phyloP scores from a whole-genome alignment of 371 early-diverging fungal species.

The Rhizopus sp. region DNA sequence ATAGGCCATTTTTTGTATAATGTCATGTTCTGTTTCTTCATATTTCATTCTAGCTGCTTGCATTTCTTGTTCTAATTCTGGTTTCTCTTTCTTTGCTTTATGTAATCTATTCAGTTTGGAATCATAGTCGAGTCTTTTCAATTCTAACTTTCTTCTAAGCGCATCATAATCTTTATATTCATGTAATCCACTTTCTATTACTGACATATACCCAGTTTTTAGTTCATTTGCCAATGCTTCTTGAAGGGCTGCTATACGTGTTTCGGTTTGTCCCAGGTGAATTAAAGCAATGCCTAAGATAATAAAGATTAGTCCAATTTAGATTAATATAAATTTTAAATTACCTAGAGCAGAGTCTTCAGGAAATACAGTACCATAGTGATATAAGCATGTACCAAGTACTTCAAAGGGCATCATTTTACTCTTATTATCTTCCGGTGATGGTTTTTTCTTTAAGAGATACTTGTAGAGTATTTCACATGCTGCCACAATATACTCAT shows the following conservation, averaged over 20 bases:
- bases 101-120: constrained; percentile 84
- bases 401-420: constrained; percentile 64
- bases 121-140: constrained; percentile 90
- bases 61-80: constrained; percentile 69
- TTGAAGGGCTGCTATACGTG: constrained; percentile 62
- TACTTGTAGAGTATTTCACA: constrained; percentile 25
- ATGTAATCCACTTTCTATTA: constrained; percentile 47
- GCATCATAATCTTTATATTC: constrained; percentile 69
- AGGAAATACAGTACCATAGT: constrained; percentile 59
- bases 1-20: constrained; percentile 66
- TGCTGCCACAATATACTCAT: constrained; percentile 41
- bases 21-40: constrained; percentile 82
- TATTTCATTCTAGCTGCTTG: constrained; percentile 88
- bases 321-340: not conserved
- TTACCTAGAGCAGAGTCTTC: constrained; percentile 65
- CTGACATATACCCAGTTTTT: constrained; percentile 46
- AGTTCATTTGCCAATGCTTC: constrained; percentile 51
- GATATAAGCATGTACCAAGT: constrained; percentile 61
- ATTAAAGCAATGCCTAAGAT: constrained; percentile 49
- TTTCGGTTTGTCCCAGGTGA: constrained; percentile 68
- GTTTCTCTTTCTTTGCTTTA: constrained; percentile 82
- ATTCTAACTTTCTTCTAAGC: constrained; percentile 82
- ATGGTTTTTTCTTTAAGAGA: constrained; percentile 54
- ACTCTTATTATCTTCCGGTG: constrained; percentile 62
- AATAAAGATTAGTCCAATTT: constrained; percentile 3